Evolutionary conservation across 164 flowering plant genomes (phyloP).

Genomic region (Echeveria elegans): DNA sequence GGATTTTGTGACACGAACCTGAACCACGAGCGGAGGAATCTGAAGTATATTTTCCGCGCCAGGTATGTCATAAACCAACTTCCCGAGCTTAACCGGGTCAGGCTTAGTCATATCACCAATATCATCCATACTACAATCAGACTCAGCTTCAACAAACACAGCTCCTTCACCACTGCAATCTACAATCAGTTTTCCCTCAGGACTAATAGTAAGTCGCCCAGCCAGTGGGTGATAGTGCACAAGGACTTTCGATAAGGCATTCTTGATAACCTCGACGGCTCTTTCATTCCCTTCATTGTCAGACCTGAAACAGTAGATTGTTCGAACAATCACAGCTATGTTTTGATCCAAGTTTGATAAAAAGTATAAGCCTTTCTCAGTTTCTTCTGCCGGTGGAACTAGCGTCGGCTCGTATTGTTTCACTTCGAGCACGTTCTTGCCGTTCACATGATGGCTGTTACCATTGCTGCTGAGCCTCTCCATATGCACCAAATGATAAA

Average conservation of each 20-base stretch:
- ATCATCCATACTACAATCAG: constrained; percentile 43
- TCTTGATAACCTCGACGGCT: constrained; percentile 6
- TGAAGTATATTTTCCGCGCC: constrained; percentile 5
- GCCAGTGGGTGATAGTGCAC: constrained; percentile 7
- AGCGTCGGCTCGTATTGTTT: neutral
- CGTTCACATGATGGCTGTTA: neutral
- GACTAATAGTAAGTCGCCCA: neutral
- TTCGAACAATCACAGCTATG: constrained; percentile 50
- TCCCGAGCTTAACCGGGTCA: constrained; percentile 66
- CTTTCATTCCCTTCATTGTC: constrained; percentile 31
- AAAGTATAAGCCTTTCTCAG: constrained; percentile 45
- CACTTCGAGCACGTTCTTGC: neutral
- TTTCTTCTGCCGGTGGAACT: constrained; percentile 27
- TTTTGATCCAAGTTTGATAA: constrained; percentile 62
- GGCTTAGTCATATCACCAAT: constrained; percentile 70
- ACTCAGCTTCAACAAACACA: constrained; percentile 14
- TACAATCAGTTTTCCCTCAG: constrained; percentile 8
- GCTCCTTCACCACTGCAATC: constrained; percentile 7
- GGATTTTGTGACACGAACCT: neutral
- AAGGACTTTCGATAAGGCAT: neutral
- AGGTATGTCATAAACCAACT: constrained; percentile 51
- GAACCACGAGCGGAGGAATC: constrained; percentile 7
- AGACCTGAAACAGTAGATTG: constrained; percentile 52
- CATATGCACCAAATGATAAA: neutral
- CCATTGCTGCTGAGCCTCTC: constrained; percentile 4